A percentile compares a stretch with the other conserved stretches of the same genome.
Evolutionary conservation across 2,329 filamentous ascomycete genomes (phyloP).

Genomic region (Coleophoma cylindrospora): DNA sequence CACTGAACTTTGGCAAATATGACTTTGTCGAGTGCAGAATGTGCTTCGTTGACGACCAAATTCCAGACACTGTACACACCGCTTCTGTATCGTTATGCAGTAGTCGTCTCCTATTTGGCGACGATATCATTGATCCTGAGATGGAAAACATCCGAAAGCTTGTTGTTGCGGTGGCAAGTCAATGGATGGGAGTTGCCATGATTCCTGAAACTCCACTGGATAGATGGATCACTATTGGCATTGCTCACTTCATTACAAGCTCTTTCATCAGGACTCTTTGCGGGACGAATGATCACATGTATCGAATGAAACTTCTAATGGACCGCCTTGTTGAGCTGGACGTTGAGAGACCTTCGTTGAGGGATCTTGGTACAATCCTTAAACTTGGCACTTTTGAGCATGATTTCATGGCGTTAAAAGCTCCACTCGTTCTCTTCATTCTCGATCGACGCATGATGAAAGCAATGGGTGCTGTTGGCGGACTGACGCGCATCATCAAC

Average conservation of each 20-base stretch:
- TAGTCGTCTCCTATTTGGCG: constrained; percentile 76
- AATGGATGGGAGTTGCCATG: constrained; percentile 93
- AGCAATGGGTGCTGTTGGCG: constrained; percentile 73
- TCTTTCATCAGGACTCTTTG: constrained; percentile 86
- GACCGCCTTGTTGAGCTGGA: constrained; percentile 81
- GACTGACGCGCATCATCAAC: constrained; percentile 75
- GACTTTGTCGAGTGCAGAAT: constrained; percentile 90
- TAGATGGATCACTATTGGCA: constrained; percentile 83
- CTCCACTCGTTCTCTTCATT: constrained; percentile 86
- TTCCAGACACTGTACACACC: constrained; percentile 68
- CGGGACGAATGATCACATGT: constrained; percentile 92
- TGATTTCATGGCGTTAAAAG: constrained; percentile 88
- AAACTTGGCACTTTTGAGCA: constrained; percentile 79
- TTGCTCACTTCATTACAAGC: constrained; percentile 93
- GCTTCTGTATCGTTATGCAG: constrained; percentile 87
- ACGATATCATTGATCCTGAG: constrained; percentile 80
- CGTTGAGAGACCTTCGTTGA: constrained; percentile 74
- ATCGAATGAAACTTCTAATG: constrained; percentile 78
- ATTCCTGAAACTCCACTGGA: constrained; percentile 77
- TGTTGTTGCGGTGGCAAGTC: constrained; percentile 78
- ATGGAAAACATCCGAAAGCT: constrained; percentile 76
- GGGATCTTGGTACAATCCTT: constrained; percentile 71
- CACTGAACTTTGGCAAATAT: constrained; percentile 82
- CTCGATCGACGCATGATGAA: constrained; percentile 89
- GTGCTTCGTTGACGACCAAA: constrained; percentile 88